Conservation (phyloP, 1,284 basidiomycete species). For the Trichosporon faecale region DNA sequence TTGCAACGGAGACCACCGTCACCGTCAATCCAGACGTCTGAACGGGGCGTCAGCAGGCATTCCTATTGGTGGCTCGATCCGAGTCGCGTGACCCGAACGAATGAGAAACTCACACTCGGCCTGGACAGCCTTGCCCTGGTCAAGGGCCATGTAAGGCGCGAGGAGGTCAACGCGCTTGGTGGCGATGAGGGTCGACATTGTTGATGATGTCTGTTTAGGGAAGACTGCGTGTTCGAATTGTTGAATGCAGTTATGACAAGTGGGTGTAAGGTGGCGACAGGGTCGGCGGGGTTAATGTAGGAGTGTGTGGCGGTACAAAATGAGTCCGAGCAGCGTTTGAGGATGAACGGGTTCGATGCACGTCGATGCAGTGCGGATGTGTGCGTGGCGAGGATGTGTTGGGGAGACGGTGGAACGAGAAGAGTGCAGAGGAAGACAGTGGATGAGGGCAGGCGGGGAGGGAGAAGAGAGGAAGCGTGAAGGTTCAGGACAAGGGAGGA, state of each 20-base stretch:
- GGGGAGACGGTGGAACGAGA: not conserved
- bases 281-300: not conserved
- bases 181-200: slow-evolving; percentile 51
- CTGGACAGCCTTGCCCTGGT: slow-evolving; percentile 82
- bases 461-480: not conserved
- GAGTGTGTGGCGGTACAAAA: not conserved
- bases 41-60: slow-evolving; percentile 12
- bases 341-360: not conserved
- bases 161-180: slow-evolving; percentile 76
- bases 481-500: slow-evolving; percentile 8
- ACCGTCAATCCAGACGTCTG: slow-evolving; percentile 95
- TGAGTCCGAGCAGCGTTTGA: not conserved
- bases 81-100: slow-evolving; percentile 27
- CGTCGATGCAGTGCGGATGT: not conserved
- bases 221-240: slow-evolving; percentile 1
- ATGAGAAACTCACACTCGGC: slow-evolving; percentile 71
- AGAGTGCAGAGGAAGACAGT: not conserved
- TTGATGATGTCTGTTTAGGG: slow-evolving; percentile 21
- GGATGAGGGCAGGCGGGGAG: not conserved
- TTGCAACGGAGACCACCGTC: slow-evolving; percentile 88
- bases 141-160: slow-evolving; percentile 76
- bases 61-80: not conserved
- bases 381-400: not conserved
- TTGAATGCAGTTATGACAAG: not conserved
- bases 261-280: slow-evolving; percentile 10